phyloP scores from a whole-genome alignment of 2,329 filamentous ascomycete species.

The Cercospora brassicicola region DNA sequence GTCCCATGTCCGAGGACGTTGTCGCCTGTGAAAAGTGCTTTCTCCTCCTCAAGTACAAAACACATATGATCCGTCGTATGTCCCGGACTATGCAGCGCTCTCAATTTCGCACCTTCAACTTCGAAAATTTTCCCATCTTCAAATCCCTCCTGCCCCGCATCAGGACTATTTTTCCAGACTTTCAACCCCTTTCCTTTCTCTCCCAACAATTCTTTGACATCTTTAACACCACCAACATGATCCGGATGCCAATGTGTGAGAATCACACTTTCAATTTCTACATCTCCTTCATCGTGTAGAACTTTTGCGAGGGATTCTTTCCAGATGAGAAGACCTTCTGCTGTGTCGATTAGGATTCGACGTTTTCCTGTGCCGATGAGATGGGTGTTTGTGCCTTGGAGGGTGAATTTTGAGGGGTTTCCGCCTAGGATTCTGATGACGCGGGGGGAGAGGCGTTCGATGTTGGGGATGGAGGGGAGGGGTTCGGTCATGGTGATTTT shows the following conservation, averaged over 20 bases:
- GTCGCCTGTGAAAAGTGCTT: constrained; percentile 84
- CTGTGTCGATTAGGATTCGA: constrained; percentile 86
- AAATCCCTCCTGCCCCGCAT: constrained; percentile 53
- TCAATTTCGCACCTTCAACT: constrained; percentile 64
- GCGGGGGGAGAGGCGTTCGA: constrained; percentile 73
- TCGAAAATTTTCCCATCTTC: constrained; percentile 57
- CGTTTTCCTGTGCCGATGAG: constrained; percentile 72
- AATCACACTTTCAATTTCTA: constrained; percentile 67
- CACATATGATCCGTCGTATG: constrained; percentile 81
- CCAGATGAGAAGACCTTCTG: constrained; percentile 78
- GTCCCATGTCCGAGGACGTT: constrained; percentile 87
- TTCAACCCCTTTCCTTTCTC: constrained; percentile 14
- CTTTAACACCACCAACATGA: constrained; percentile 71
- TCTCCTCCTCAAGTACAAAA: constrained; percentile 70
- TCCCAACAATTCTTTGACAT: not conserved
- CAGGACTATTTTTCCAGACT: constrained; percentile 24
- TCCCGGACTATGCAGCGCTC: constrained; percentile 67
- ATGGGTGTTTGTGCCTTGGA: constrained; percentile 92
- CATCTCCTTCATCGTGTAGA: constrained; percentile 63
- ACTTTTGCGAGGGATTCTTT: constrained; percentile 62
- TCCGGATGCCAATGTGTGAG: constrained; percentile 93
- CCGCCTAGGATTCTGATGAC: constrained; percentile 84
- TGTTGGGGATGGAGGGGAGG: constrained; percentile 65
- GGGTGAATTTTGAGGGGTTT: constrained; percentile 79
- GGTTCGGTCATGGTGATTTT: not conserved